A percentile compares a stretch with the other conserved stretches of the same genome.
Evolutionary conservation across 169 alveolate species (phyloP).

Genomic region (Cryptosporidium ubiquitum): DNA sequence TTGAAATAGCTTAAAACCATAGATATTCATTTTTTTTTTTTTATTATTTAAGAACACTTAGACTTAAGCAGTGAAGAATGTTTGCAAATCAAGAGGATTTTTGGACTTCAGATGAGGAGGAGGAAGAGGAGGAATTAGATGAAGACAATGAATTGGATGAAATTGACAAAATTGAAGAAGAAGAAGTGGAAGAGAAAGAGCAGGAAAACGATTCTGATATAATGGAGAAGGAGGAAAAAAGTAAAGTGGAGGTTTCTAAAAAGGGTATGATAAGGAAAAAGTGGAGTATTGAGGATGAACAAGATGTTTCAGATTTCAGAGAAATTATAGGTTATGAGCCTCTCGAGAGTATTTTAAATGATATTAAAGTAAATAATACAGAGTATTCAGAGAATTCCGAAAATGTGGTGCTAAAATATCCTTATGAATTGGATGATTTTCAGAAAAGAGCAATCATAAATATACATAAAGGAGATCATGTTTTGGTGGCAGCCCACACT

Average conservation of each 20-base stretch:
- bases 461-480: constrained; percentile 91
- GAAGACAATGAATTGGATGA: constrained; percentile 1
- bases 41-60: no score
- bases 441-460: constrained; percentile 95
- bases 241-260: neutral
- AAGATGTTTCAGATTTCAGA: neutral
- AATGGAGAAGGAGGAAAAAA: neutral
- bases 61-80: neutral
- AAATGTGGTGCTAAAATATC: constrained; percentile 85
- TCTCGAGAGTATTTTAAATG: no score
- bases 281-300: constrained; percentile 54
- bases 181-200: neutral
- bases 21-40: no score
- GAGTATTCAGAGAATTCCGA: neutral
- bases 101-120: constrained; percentile 73
- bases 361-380: neutral
- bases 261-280: constrained; percentile 14
- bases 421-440: constrained; percentile 95
- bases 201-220: neutral
- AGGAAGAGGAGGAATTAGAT: neutral
- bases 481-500: constrained; percentile 98
- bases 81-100: constrained; percentile 65
- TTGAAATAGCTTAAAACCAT: no score
- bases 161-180: neutral
- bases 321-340: constrained; percentile 46